These are phyloP conservation scores for Rhizophagus clarus DNA, from an alignment of 192 early-diverging fungal genomes.

Conservation along the genomic window DNA sequence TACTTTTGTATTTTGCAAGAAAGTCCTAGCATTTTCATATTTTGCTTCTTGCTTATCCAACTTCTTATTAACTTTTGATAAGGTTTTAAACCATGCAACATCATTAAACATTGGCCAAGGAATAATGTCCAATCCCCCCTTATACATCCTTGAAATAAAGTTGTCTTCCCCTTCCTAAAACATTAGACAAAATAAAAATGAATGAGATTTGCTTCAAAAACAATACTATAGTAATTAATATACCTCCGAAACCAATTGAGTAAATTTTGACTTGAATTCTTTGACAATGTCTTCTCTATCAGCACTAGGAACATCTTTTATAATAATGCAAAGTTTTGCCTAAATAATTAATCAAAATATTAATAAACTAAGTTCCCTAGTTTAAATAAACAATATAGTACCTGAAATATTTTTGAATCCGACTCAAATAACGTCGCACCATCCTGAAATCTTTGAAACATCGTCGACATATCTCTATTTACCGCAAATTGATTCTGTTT, in stretches of 20 bases:
- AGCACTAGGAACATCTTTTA: conserved; percentile 26
- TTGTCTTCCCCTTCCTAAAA: conserved; percentile 27
- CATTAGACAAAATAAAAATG: background rate
- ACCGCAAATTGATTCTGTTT: conserved; percentile 29
- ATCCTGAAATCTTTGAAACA: conserved; percentile 36
- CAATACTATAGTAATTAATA: background rate
- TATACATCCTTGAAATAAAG: conserved; percentile 30
- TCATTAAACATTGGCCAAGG: conserved; percentile 35
- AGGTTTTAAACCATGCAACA: background rate
- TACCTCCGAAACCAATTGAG: background rate
- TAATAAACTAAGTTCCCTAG: background rate
- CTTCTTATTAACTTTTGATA: background rate
- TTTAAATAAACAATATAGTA: background rate
- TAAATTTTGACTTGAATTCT: conserved; percentile 18
- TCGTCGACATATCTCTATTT: conserved; percentile 28
- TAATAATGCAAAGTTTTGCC: conserved; percentile 28
- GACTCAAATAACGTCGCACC: background rate
- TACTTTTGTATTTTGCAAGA: conserved; percentile 10
- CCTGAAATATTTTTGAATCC: conserved; percentile 24
- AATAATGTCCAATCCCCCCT: conserved; percentile 1
- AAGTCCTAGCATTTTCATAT: conserved; percentile 16
- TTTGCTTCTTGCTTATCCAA: conserved; percentile 10
- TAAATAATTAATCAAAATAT: background rate
- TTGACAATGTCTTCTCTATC: conserved; percentile 11
- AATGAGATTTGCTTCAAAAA: background rate